Conservation (phyloP, 805 yeast species). For the Metschnikowia cubensis region DNA sequence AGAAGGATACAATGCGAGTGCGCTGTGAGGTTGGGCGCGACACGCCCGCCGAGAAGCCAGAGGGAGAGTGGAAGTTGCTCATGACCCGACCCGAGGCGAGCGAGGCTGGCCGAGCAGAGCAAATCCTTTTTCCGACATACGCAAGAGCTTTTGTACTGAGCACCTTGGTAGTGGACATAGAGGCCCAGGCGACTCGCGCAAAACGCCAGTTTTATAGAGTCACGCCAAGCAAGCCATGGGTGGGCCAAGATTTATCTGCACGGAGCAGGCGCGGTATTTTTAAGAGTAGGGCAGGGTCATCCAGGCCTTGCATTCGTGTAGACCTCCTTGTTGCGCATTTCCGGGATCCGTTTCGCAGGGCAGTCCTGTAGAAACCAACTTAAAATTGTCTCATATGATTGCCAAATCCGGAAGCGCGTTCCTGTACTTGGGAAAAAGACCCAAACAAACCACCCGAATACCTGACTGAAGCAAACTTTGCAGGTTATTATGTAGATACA, state of each 20-base stretch:
- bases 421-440: not conserved
- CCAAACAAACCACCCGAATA: not conserved
- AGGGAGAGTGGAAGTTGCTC: not conserved
- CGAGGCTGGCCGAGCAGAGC: not conserved
- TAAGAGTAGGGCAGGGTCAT: not conserved
- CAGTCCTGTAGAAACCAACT: not conserved
- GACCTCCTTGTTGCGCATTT: constrained; percentile 2
- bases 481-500: not conserved
- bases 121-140: not conserved
- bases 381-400: constrained; percentile 3
- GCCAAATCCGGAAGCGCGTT: constrained; percentile 5
- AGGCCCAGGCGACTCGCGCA: not conserved
- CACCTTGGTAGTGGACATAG: not conserved
- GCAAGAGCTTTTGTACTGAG: not conserved
- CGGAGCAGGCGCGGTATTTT: not conserved
- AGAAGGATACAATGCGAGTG: not conserved
- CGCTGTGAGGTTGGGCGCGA: not conserved
- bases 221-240: not conserved
- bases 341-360: not conserved
- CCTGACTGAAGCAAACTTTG: not conserved
- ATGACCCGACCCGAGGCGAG: not conserved
- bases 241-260: not conserved
- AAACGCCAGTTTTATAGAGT: not conserved
- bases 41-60: not conserved
- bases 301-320: not conserved